A percentile compares a stretch with the other conserved stretches of the same genome.
Evolutionary conservation across 192 early-diverging fungal genomes (phyloP).

Genomic region (Coemansia sp.): DNA sequence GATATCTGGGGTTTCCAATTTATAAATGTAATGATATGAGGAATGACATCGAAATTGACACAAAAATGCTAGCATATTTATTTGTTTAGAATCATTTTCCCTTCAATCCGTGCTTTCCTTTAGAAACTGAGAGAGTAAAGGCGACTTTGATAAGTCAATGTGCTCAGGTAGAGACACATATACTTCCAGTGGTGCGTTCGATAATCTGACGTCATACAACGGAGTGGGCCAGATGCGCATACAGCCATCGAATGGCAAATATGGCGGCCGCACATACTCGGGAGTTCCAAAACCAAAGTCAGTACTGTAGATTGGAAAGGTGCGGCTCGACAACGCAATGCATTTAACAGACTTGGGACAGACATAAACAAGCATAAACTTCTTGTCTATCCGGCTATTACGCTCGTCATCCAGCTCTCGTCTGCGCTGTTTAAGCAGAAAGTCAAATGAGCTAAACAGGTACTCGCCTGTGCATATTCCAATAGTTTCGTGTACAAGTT

Average conservation of each 20-base stretch:
- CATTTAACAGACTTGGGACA: slow-evolving; percentile 30
- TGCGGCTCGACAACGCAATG: slow-evolving; percentile 41
- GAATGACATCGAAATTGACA: no score
- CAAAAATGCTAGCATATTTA: no score
- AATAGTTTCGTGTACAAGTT: slow-evolving; percentile 23
- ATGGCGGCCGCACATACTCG: slow-evolving; percentile 47
- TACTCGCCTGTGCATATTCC: slow-evolving; percentile 21
- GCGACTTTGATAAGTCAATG: slow-evolving; percentile 30
- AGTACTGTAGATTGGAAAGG: slow-evolving; percentile 45
- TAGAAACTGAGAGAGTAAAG: slow-evolving; percentile 25
- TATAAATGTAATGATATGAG: no score
- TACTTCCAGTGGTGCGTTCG: slow-evolving; percentile 29
- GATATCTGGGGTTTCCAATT: no score
- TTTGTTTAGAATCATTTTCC: no score
- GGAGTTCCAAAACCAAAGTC: slow-evolving; percentile 51
- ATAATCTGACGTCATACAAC: background rate
- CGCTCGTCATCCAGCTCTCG: slow-evolving; percentile 24
- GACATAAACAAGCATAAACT: slow-evolving; percentile 41
- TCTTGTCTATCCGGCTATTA: slow-evolving; percentile 4
- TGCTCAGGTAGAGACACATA: slow-evolving; percentile 45
- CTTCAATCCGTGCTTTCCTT: no score
- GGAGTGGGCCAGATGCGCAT: slow-evolving; percentile 53
- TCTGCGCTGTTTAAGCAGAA: slow-evolving; percentile 21
- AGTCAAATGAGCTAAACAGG: slow-evolving; percentile 35
- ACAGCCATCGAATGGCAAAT: slow-evolving; percentile 49